Conservation (phyloP, 495 filamentous ascomycete genomes). For the Lophiostoma macrostomum region DNA sequence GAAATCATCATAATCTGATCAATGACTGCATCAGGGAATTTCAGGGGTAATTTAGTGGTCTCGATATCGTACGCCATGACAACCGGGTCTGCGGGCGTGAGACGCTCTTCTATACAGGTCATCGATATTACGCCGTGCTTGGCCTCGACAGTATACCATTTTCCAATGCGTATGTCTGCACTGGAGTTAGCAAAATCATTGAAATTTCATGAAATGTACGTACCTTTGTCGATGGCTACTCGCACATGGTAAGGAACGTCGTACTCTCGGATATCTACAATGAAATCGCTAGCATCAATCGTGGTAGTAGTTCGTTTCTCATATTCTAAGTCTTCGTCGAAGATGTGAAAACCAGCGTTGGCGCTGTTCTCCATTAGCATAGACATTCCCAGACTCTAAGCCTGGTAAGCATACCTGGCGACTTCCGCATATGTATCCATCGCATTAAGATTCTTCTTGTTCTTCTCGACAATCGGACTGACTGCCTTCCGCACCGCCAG, state of each 20-base stretch:
- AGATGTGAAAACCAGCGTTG: constrained; percentile 88
- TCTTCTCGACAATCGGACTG: constrained; percentile 91
- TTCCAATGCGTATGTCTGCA: constrained; percentile 87
- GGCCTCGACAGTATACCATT: constrained; percentile 94
- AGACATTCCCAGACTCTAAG: constrained; percentile 14
- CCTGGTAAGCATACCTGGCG: constrained; percentile 60
- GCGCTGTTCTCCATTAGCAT: constrained; percentile 54
- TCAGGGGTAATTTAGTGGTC: constrained; percentile 91
- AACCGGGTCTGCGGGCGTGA: constrained; percentile 87
- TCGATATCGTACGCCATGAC: constrained; percentile 98
- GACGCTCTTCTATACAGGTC: constrained; percentile 79
- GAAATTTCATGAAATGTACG: not conserved
- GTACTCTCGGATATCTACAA: constrained; percentile 98
- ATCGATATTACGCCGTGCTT: constrained; percentile 85
- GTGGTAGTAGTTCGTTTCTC: constrained; percentile 79
- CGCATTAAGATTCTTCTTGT: constrained; percentile 87
- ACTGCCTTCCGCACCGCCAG: constrained; percentile 77
- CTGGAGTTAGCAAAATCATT: not conserved
- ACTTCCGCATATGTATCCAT: constrained; percentile 99
- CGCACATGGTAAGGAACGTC: constrained; percentile 99
- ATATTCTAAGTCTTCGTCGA: constrained; percentile 85
- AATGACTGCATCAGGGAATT: constrained; percentile 93
- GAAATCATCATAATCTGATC: constrained; percentile 99
- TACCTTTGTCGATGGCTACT: constrained; percentile 93
- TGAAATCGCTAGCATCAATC: constrained; percentile 90